These are phyloP conservation scores for Eucalyptus albens DNA, from an alignment of 345 rosid species.

Conservation along the genomic window DNA sequence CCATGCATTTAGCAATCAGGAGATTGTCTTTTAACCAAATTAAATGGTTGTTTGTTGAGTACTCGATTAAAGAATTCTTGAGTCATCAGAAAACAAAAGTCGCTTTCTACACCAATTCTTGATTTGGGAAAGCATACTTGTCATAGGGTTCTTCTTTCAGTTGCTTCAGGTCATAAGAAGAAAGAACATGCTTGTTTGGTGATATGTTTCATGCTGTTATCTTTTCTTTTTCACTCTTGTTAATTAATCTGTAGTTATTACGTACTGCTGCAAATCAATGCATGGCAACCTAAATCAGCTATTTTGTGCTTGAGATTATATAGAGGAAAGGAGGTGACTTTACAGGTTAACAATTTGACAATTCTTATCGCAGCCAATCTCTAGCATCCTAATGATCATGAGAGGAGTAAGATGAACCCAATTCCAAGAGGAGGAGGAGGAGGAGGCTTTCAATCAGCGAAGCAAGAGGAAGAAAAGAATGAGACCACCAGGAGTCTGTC, in stretches of 20 bases:
- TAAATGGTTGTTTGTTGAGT: not conserved
- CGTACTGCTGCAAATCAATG: not conserved
- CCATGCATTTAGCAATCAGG: not conserved
- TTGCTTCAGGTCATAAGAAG: not conserved
- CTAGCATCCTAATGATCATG: constrained; percentile 13
- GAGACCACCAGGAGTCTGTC: not conserved
- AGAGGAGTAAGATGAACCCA: constrained; percentile 30
- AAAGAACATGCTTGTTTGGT: not conserved
- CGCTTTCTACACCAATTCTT: not conserved
- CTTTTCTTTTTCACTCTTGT: not conserved
- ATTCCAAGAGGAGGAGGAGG: constrained; percentile 29
- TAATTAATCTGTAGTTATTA: not conserved
- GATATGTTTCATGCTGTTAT: not conserved
- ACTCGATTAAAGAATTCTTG: not conserved
- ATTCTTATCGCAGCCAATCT: not conserved
- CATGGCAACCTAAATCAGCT: not conserved
- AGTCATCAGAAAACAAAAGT: not conserved
- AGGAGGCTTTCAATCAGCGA: constrained; percentile 21
- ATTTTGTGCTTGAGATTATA: not conserved
- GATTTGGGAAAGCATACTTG: not conserved
- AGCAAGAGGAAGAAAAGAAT: constrained; percentile 38
- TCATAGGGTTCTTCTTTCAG: not conserved
- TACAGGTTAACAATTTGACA: not conserved
- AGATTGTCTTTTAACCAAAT: not conserved
- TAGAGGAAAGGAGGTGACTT: not conserved